Evolutionary conservation across 2,329 filamentous ascomycete species (phyloP).

Genomic region (Tothia fuscella): DNA sequence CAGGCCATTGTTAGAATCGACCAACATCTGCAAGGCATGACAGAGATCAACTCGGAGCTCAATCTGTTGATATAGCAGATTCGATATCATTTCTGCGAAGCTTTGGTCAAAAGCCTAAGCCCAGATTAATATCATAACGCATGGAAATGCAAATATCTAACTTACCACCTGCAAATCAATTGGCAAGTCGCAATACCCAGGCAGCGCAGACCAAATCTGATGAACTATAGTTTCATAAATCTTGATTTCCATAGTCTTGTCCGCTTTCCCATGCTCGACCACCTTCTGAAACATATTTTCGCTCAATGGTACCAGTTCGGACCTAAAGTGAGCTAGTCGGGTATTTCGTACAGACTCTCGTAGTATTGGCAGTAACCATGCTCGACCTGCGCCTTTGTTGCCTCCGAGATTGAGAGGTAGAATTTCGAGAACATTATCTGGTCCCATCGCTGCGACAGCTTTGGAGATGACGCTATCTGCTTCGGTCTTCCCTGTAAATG

Average conservation of each 20-base stretch:
- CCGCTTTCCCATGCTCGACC: slow-evolving; percentile 64
- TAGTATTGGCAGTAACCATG: slow-evolving; percentile 88
- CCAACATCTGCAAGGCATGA: slow-evolving; percentile 69
- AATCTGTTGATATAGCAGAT: slow-evolving; percentile 83
- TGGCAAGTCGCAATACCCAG: slow-evolving; percentile 89
- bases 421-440: slow-evolving; percentile 67
- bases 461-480: slow-evolving; percentile 82
- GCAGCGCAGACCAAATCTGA: slow-evolving; percentile 87
- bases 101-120: slow-evolving; percentile 76
- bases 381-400: slow-evolving; percentile 60
- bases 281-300: slow-evolving; percentile 83
- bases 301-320: slow-evolving; percentile 79
- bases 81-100: slow-evolving; percentile 84
- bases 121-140: slow-evolving; percentile 14
- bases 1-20: slow-evolving; percentile 85
- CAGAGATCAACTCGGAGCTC: slow-evolving; percentile 81
- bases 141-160: slow-evolving; percentile 2
- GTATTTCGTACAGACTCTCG: slow-evolving; percentile 87
- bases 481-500: slow-evolving; percentile 88
- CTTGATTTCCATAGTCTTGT: slow-evolving; percentile 93
- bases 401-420: slow-evolving; percentile 70
- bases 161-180: slow-evolving; percentile 51
- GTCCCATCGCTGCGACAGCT: slow-evolving; percentile 81
- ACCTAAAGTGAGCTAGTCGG: slow-evolving; percentile 69
- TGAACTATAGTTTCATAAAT: slow-evolving; percentile 95